Evolutionary conservation across 306 rosid genomes (phyloP), one percentile per base, ranked within the genome.

Genomic region (Corylus heterophylla): DNA sequence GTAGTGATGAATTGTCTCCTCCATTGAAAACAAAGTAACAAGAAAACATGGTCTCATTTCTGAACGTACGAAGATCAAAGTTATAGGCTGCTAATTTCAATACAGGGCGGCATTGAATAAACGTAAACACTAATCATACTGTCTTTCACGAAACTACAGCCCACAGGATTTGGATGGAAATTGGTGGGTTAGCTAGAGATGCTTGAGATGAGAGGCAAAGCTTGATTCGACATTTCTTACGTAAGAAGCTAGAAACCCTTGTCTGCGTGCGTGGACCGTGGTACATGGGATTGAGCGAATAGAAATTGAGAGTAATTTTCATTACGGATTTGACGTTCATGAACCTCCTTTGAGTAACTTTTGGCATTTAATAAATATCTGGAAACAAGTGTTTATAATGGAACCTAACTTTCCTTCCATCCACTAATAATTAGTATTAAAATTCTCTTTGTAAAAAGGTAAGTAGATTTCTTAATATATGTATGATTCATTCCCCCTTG

Each of bases 331-430:
- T 70, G 29, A 47, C 48, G 71, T 56, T 78, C 76, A 70, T 78
- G 76, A 70, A 78, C 81, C 61, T 78, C 47, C 59, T 12, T 77
- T 45, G 2, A 13, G 3, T 49, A 5, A 6, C 7, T 54, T 78
- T 69, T 55, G 3, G 29, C n/a, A 27, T 22, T 77, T 25, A 44
- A 2, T 35, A 48, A 45, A 76, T 29, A 51, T 76, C 50, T 35
- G 39, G 0, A 52, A 17, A 51, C 5, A n/a, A 8, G 12, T 29
- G 49, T 64, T 49, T 11, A 12, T 4, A 1, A 6, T 12, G 13
- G 8, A 72, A 27, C 63, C 77, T n/a, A n/a, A 18, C 58, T 70
- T 59, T 72, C 59, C 8, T 62, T 61, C 31, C 74, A 0, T 72
- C 35, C 10, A 2, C 39, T 9, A 2, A 3, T 63, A 29, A 42